A percentile compares a stretch with the other conserved stretches of the same genome.
Evolutionary conservation across 2,329 filamentous ascomycete genomes (phyloP).

Genomic region (Byssothecium circinans): DNA sequence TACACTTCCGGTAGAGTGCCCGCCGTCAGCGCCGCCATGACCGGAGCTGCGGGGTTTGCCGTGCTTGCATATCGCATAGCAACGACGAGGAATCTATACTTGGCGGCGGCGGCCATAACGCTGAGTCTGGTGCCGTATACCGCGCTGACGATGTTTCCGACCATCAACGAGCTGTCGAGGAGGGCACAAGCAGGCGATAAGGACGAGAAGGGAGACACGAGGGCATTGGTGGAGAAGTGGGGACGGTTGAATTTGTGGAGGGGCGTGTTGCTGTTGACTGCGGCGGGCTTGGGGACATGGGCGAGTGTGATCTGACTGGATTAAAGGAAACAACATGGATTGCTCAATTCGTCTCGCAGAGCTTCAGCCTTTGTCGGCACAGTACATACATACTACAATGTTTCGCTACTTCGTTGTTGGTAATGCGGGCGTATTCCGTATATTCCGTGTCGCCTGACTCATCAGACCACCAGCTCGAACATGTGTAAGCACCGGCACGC

Average conservation of each 20-base stretch:
- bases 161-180: conserved; percentile 7
- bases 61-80: conserved; percentile 13
- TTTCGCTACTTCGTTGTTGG: too few relatives aligned
- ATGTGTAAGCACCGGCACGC: too few relatives aligned
- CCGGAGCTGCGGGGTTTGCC: conserved; percentile 18
- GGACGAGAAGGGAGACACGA: conserved; percentile 4
- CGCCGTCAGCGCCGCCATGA: conserved; percentile 17
- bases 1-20: conserved; percentile 22
- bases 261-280: conserved; percentile 12
- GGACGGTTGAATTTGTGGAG: conserved; percentile 17
- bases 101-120: conserved; percentile 13
- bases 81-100: conserved; percentile 11
- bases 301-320: conserved; percentile 9
- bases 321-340: too few relatives aligned
- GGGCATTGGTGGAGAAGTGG: conserved; percentile 18
- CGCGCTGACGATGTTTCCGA: conserved; percentile 12
- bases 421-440: too few relatives aligned
- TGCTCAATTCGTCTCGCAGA: too few relatives aligned
- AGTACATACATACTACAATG: too few relatives aligned
- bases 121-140: conserved; percentile 20
- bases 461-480: too few relatives aligned
- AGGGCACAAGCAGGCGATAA: conserved; percentile 7
- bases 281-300: conserved; percentile 14
- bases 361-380: too few relatives aligned
- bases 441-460: too few relatives aligned